Conservation (phyloP, 108 stramenopile species). For the Thalassiosira profunda region DNA sequence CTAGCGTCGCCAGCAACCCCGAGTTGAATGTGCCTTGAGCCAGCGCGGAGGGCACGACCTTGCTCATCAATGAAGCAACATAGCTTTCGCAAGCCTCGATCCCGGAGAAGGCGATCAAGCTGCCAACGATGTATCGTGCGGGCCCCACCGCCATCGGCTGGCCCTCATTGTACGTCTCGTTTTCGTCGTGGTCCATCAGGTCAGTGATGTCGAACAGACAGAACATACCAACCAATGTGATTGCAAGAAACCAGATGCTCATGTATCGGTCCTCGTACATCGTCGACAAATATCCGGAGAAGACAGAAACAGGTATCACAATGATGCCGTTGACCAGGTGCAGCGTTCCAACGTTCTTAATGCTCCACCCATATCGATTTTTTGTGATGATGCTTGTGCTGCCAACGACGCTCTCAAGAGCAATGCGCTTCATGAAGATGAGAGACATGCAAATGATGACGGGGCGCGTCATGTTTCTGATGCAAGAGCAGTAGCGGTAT, state of each 20-base stretch:
- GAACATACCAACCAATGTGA: slow-evolving; percentile 41
- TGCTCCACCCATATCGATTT: slow-evolving; percentile 48
- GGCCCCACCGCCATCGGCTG: slow-evolving; percentile 32
- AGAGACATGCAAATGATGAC: slow-evolving; percentile 50
- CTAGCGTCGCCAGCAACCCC: slow-evolving; percentile 26
- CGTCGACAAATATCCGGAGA: slow-evolving; percentile 39
- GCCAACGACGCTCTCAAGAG: slow-evolving; percentile 47
- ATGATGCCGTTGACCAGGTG: slow-evolving; percentile 47
- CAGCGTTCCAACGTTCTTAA: slow-evolving; percentile 41
- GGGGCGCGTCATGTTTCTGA: slow-evolving; percentile 38
- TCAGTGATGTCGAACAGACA: slow-evolving; percentile 34
- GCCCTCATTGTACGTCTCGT: slow-evolving; percentile 35
- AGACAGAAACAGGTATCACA: slow-evolving; percentile 37
- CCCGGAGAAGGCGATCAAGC: slow-evolving; percentile 40
- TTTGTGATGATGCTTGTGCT: slow-evolving; percentile 43
- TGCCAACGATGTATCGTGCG: slow-evolving; percentile 28
- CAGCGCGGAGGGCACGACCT: slow-evolving; percentile 43
- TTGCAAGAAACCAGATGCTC: slow-evolving; percentile 30
- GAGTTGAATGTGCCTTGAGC: slow-evolving; percentile 52
- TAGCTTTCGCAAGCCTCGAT: slow-evolving; percentile 47
- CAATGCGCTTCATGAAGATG: slow-evolving; percentile 48
- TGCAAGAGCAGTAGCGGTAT: slow-evolving; percentile 16
- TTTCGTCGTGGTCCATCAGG: slow-evolving; percentile 18
- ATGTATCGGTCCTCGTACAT: slow-evolving; percentile 39
- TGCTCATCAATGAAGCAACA: slow-evolving; percentile 45